Evolutionary conservation across 179 eudicot species (phyloP), one percentile per base, ranked within the genome.

Genomic region (Silene coronaria): DNA sequence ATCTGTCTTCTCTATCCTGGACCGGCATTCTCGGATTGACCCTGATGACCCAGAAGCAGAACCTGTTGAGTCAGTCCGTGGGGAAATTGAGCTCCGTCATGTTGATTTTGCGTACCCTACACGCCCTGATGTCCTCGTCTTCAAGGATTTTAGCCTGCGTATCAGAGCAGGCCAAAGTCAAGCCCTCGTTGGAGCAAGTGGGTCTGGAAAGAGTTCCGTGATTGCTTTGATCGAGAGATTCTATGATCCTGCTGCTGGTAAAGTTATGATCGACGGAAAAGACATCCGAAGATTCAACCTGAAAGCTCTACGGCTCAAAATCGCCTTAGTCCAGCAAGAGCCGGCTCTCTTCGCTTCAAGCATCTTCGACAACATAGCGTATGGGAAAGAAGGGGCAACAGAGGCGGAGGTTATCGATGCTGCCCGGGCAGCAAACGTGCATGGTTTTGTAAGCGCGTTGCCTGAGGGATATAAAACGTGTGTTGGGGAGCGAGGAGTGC

Each of bases 81-180:
- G 99, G 14, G 99, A 95, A 69, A 88, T 95, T 45, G 99, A 95
- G 73, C 85, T 95, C 24, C 96, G 93, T 6, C 99, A 88, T 48
- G 97, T 95, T 17, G 97, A 92, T 77, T 95, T 95, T 46, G 82
- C 97, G 0, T 95, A 95, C 76, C 99, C 99, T 0, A 88, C 95
- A 5, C 87, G 99, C 4, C 97, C 97, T 0, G 96, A 92, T 60
- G 85, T 91, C 4, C 75, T 82, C 5, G 91, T 95, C 27, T 92
- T 95, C 74, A 85, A 91, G 84, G 97, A 95, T 77, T 82, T 95
- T 65, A 95, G 76, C 78, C 93, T 95, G 3, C 80, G 99, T 65
- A 95, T 95, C 48, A 86, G 99, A 3, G 97, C 99, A 0, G 99
- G 99, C 13, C 97, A 89, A 71, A 95, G 99, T 83, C 97, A 92